Evolutionary conservation across 805 yeast genomes (phyloP), one percentile per base, ranked within the genome.

Genomic region (Candida sphagnicola): DNA sequence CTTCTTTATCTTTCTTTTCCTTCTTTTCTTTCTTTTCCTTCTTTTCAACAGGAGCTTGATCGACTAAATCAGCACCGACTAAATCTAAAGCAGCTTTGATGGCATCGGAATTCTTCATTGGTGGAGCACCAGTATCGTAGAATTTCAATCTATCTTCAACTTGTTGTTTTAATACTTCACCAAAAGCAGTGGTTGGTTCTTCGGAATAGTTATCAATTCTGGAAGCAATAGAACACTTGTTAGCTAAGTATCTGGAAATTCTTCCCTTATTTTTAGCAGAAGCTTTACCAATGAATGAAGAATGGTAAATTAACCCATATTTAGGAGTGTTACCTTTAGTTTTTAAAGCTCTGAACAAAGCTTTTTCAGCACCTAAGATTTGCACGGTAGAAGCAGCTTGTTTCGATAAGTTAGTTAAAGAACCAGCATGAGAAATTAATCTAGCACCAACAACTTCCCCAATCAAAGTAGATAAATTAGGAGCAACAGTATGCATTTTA

Each of bases 361-460:
- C 96, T 78, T 89, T 89, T 72, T 89, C 97, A 55, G 97, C 96
- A 70, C 97, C 97, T 60, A 89, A 77, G 54, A 89, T 89, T 76
- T 93, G 99, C 44, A 93, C 97, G 43, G 99, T 93, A 17, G 99
- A 93, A 41, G 99, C 99, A 57, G 99, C 98, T 72, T 90, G 96
- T 65, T 93, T 93, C 43, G 98, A 89, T 63, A 93, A 74, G 71
- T 85, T 91, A 48, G 96, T 90, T 64, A 93, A 77, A 52, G 97
- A 89, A 68, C 99, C 99, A 46, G 99, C 97, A 57, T 93, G 98
- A 43, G 99, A 91, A 50, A 93, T 93, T 57, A 93, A 78, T 68
- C 99, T 80, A 35, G 99, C 99, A 71, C 99, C 99, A 51, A 93
- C 95, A 63, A 91, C 93, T 74, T 93, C 99, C 65, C 99, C 99